Evolutionary conservation across 1,284 basidiomycete species (phyloP), one percentile per base, ranked within the genome.

Genomic region (Phellopilus nigrolimitatus): DNA sequence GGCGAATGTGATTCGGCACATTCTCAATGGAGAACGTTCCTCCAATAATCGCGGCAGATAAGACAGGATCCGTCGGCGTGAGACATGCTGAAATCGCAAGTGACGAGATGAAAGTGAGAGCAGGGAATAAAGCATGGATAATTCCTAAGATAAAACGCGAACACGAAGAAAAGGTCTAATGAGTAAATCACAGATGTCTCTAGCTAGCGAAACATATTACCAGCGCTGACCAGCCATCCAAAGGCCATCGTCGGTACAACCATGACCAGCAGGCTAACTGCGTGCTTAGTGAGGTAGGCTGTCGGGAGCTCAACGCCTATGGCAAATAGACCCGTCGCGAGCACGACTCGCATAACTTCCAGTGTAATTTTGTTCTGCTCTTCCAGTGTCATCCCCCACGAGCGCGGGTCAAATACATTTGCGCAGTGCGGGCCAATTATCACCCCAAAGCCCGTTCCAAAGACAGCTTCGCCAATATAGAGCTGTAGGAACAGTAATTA

Each of bases 11-110:
- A 1, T 76, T 68, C 0, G 93, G 93, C 1, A 98, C 95, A 62
- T 97, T 86, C 61, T 84, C 84, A 36, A 84, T 76, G 0, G 95
- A 94, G 66, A 87, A 98, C 55, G 82, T 88, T 4, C 95, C 95
- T 39, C 91, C 93, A 75, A 75, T 66, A 53, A 56, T 56, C 6
- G 45, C 46, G 3, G 50, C 38, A 19, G 54, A 43, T 38, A 86
- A 82, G 49, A 88, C 84, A 0, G 95, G 95, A 69, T 98, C 95
- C 2, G 94, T 97, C 0, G 95, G 95, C 0, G 94, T 97, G 22
- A 97, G 76, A 58, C 89, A 93, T 0, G 95, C 91, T 1, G 93
- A 87, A 49, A 97, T 83, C 36, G 84, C 88, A 9, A 97, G 76
- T n/a, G 82, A 79, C 0, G 88, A 87, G 9, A 90, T 71, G 62